Percentiles rank a stretch among this genome's conserved stretches.
phyloP scores from a whole-genome alignment of 805 yeast species.

The Priceomyces castillae region DNA sequence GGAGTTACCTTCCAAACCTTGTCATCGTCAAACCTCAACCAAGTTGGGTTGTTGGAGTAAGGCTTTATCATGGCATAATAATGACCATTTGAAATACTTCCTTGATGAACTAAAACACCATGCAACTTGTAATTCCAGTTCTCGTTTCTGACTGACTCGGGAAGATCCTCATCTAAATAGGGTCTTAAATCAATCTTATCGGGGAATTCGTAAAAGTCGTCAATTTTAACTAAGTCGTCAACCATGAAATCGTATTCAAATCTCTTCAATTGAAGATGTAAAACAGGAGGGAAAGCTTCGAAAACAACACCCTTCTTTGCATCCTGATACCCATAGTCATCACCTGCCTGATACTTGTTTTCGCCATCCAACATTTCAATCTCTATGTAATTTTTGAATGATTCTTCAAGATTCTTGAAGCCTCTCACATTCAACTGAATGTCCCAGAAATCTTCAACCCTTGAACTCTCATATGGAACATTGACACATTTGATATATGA shows the following conservation, averaged over 20 bases:
- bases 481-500: conserved; percentile 89
- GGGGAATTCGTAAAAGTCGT: conserved; percentile 89
- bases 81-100: conserved; percentile 94
- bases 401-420: conserved; percentile 63
- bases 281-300: conserved; percentile 84
- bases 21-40: conserved; percentile 96
- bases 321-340: conserved; percentile 85
- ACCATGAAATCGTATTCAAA: conserved; percentile 91
- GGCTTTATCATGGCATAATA: conserved; percentile 94
- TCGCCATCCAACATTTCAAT: conserved; percentile 91
- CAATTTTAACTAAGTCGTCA: conserved; percentile 84
- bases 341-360: conserved; percentile 88
- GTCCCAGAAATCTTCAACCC: conserved; percentile 97
- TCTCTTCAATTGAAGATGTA: conserved; percentile 89
- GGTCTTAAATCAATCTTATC: conserved; percentile 77
- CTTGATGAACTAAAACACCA: conserved; percentile 94
- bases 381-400: conserved; percentile 84
- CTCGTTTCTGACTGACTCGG: conserved; percentile 41
- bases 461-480: conserved; percentile 88
- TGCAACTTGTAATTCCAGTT: conserved; percentile 81
- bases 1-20: conserved; percentile 84
- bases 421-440: conserved; percentile 92
- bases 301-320: conserved; percentile 96
- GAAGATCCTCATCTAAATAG: conserved; percentile 60
- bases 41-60: conserved; percentile 51